These are phyloP conservation scores for Microdochium paspali DNA, from an alignment of 2,329 filamentous ascomycete genomes.

Conservation along the genomic window DNA sequence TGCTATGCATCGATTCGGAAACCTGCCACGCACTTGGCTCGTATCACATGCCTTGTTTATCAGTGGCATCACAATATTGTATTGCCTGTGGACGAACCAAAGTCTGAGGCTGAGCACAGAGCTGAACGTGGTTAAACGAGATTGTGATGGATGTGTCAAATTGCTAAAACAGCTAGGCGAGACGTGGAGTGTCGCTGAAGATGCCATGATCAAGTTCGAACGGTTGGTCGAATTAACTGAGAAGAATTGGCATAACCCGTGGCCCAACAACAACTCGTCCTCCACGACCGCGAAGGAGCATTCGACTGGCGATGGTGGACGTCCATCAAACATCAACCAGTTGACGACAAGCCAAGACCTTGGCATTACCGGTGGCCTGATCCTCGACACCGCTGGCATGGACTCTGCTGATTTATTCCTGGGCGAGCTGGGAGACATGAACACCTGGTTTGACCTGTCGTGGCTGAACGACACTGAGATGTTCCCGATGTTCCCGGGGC, in stretches of 20 bases:
- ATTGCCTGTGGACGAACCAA: not conserved
- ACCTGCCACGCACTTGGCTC: slow-evolving; percentile 2
- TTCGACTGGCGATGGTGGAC: not conserved
- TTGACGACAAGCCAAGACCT: no score
- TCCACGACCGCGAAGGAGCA: not conserved
- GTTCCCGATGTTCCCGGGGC: not conserved
- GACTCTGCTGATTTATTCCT: not conserved
- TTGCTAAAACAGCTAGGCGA: not conserved
- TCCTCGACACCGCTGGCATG: not conserved
- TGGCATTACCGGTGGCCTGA: no score
- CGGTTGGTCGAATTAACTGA: not conserved
- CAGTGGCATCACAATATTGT: slow-evolving; percentile 3
- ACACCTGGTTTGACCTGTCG: not conserved
- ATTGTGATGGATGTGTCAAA: not conserved
- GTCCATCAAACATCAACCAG: not conserved
- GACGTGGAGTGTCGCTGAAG: slow-evolving; percentile 3
- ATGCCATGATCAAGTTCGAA: slow-evolving; percentile 1
- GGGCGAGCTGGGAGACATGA: not conserved
- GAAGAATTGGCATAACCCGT: not conserved
- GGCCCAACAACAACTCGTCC: not conserved
- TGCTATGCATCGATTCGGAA: slow-evolving; percentile 1
- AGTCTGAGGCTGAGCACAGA: not conserved
- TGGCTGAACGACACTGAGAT: not conserved
- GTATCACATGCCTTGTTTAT: slow-evolving; percentile 2
- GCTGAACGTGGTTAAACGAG: not conserved